A percentile compares a stretch with the other conserved stretches of the same genome.
These are phyloP conservation scores for Leucosporidium yakuticum DNA, from an alignment of 768 basidiomycete species.

Conservation along the genomic window DNA sequence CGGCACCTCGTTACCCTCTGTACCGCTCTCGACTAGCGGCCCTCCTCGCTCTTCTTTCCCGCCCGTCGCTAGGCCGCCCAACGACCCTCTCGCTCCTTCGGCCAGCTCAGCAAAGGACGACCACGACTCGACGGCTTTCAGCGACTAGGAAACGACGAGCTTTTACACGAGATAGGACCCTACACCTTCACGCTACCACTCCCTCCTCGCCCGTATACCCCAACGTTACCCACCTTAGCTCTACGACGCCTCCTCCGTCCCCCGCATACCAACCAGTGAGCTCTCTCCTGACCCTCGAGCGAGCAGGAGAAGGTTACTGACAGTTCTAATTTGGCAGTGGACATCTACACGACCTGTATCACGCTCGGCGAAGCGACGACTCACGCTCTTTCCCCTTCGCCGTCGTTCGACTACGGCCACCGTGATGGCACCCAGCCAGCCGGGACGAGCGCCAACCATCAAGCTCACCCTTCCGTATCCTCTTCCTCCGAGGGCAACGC, in stretches of 20 bases:
- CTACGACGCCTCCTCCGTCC: too few relatives aligned
- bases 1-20: not conserved
- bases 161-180: too few relatives aligned
- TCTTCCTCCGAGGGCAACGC: slow-evolving; percentile 42
- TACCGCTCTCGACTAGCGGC: not conserved
- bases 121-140: too few relatives aligned
- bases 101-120: too few relatives aligned
- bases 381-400: slow-evolving; percentile 12
- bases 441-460: not conserved
- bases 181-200: too few relatives aligned
- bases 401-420: slow-evolving; percentile 25
- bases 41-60: slow-evolving; percentile 1
- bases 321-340: slow-evolving; percentile 49
- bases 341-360: slow-evolving; percentile 92
- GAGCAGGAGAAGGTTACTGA: too few relatives aligned
- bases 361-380: slow-evolving; percentile 59
- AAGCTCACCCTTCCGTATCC: not conserved
- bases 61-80: not conserved
- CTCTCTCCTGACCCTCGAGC: too few relatives aligned
- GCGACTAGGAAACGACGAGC: too few relatives aligned
- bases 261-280: too few relatives aligned
- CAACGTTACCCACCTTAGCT: too few relatives aligned
- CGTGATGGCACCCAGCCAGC: slow-evolving; percentile 5
- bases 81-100: too few relatives aligned
- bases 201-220: too few relatives aligned